These are phyloP conservation scores for Hibiscus tridactylites DNA, from an alignment of 345 rosid genomes.

Conservation along the genomic window DNA sequence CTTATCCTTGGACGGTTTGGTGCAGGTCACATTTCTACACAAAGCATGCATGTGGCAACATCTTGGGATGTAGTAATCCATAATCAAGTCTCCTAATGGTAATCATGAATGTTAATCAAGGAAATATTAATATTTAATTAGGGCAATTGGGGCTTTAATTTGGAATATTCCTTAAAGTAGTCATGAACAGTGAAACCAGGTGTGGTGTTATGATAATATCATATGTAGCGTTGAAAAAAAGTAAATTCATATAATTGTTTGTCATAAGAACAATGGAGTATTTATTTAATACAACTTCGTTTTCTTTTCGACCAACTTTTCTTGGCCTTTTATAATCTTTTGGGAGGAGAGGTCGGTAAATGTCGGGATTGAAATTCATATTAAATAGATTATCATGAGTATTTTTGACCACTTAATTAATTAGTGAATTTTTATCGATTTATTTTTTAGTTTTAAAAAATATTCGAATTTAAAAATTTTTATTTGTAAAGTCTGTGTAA, in stretches of 20 bases:
- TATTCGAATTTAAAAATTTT: too few relatives aligned
- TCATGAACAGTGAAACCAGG: neutral
- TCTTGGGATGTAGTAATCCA: neutral
- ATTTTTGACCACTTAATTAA: too few relatives aligned
- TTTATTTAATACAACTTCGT: too few relatives aligned
- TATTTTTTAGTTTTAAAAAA: too few relatives aligned
- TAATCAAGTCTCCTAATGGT: neutral
- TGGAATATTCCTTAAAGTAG: neutral
- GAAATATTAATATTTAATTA: neutral
- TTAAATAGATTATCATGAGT: too few relatives aligned
- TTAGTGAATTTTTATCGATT: too few relatives aligned
- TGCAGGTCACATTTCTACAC: neutral
- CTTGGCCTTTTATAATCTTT: too few relatives aligned
- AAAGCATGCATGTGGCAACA: neutral
- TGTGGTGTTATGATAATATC: neutral
- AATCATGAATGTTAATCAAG: neutral
- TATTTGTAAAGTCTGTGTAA: too few relatives aligned
- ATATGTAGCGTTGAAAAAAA: neutral
- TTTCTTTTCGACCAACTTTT: too few relatives aligned
- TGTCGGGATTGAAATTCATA: too few relatives aligned
- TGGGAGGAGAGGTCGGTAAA: too few relatives aligned
- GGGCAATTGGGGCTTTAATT: neutral
- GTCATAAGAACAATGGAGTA: neutral
- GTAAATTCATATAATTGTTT: neutral
- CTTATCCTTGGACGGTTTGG: neutral